Base-by-base conservation (phyloP, 805 yeast genomes). In the Zygosaccharomyces pseudorouxii region DNA sequence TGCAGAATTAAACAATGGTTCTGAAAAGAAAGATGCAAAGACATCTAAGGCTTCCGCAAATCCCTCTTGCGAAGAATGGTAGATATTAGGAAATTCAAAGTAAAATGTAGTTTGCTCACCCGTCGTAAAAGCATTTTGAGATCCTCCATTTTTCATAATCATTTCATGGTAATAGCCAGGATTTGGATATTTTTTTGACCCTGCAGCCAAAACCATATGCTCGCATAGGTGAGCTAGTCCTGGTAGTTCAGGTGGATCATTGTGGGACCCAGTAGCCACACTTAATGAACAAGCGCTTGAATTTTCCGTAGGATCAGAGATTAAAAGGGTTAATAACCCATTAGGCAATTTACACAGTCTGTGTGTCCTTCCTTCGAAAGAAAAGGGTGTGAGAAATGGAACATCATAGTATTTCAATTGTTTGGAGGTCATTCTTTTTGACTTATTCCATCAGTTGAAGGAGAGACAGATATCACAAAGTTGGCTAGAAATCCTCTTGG, bases 181-280 rank as follows among this genome's bases (percentile, higher is more conserved):
- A 16, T 67, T 60, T 0, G 86, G 82, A 52, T 63, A 82, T 44
- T 72, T 66, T 55, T 75, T 79, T 0, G 86, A 78, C 2, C 84
- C 86, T 47, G 74, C 71, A 10, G 68, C 60, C 29, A 79, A 67
- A 2, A 82, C 47, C 74, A 85, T 72, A 63, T 89, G 96, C 60
- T 89, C 97, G 57, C 95, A 84, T 49, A 88, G 76, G 69, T 92
- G 99, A 0, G 98, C 98, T 31, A 92, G 61, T 0, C 99, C 99
- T 0, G 81, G 81, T 1, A 84, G 56, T 4, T 74, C 75, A 5
- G 69, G 71, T 0, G 95, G 92, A 55, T 92, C 97, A 41, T 81
- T 74, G 58, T 81, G 82, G 1, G 96, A 82, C 7, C 99, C 99
- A 0, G 87, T 72, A 3, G 83, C 82, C 1, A 89, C 88, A 33